A percentile compares a stretch with the other conserved stretches of the same genome.
Conservation (phyloP, 305 asterid genomes). For the Stenogyne calaminthoides region DNA sequence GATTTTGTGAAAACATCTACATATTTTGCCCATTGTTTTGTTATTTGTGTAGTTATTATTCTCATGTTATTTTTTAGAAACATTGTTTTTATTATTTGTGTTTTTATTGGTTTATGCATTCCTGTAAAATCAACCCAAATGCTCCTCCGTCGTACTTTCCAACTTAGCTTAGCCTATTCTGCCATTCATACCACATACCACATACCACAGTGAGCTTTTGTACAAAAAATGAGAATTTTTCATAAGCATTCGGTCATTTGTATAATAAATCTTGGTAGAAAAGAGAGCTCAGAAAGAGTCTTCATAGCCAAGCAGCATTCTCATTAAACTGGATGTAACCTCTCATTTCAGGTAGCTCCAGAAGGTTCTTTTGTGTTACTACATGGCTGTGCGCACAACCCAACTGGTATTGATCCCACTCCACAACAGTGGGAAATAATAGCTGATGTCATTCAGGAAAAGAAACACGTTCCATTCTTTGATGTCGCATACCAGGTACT, state of each 20-base stretch:
- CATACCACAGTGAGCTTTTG: background rate
- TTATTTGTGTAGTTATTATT: background rate
- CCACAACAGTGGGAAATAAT: slow-evolving; percentile 87
- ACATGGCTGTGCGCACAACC: slow-evolving; percentile 99
- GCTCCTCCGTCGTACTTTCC: background rate
- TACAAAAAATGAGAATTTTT: background rate
- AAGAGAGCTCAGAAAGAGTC: background rate
- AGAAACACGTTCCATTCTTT: slow-evolving; percentile 90
- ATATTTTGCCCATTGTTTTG: background rate
- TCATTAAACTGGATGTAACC: slow-evolving; percentile 13
- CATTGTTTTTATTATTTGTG: background rate
- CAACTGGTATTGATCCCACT: slow-evolving; percentile 99
- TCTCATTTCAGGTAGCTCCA: slow-evolving; percentile 75
- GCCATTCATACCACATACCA: background rate
- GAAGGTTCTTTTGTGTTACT: slow-evolving; percentile 92
- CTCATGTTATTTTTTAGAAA: background rate
- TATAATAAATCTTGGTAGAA: background rate
- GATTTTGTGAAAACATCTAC: background rate
- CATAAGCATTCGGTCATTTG: background rate
- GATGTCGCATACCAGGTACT: slow-evolving; percentile 99
- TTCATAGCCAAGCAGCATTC: slow-evolving; percentile 2
- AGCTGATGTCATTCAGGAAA: slow-evolving; percentile 92
- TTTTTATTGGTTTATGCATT: background rate
- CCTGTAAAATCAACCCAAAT: background rate
- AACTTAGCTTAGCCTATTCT: background rate